Evolutionary conservation across 768 basidiomycete genomes (phyloP).

Genomic region (Cyathus striatus): DNA sequence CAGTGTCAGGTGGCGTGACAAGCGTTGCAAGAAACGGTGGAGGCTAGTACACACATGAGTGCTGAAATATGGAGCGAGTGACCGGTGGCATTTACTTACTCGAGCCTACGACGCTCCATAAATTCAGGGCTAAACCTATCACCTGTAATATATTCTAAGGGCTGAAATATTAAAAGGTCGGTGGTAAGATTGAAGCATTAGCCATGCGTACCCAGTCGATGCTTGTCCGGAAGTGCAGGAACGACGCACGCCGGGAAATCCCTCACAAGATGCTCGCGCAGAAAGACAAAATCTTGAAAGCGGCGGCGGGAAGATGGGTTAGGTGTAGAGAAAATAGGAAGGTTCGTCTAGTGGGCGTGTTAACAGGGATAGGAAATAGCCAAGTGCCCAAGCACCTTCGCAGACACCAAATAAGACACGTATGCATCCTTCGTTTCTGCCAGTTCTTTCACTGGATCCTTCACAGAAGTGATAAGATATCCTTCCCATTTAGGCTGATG

Average conservation of each 20-base stretch:
- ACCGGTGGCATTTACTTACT: conserved; percentile 50
- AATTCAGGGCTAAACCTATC: conserved; percentile 97
- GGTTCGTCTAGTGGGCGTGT: conserved; percentile 64
- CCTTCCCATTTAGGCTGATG: conserved; percentile 91
- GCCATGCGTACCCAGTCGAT: conserved; percentile 73
- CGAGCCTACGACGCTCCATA: conserved; percentile 85
- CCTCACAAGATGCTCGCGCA: conserved; percentile 80
- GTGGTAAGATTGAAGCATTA: background rate
- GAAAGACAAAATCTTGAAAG: conserved; percentile 96
- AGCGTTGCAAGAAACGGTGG: conserved; percentile 85
- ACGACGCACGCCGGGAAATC: conserved; percentile 99
- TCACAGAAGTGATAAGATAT: conserved; percentile 74
- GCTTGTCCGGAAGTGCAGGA: conserved; percentile 94
- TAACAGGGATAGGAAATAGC: conserved; percentile 2
- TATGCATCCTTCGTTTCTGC: conserved; percentile 97
- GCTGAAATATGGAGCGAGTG: too few species aligned
- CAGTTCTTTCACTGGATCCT: conserved; percentile 92
- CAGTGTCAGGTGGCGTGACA: conserved; percentile 91
- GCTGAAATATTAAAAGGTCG: background rate
- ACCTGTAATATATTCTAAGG: conserved; percentile 90
- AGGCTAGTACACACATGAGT: too few species aligned
- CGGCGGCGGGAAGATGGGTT: conserved; percentile 79
- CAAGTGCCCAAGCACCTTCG: conserved; percentile 54
- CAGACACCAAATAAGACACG: conserved; percentile 88
- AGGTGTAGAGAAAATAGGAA: conserved; percentile 75